A percentile compares a stretch with the other conserved stretches of the same genome.
phyloP scores from a whole-genome alignment of 2,329 filamentous ascomycete species.

The Lachnellula willkommii region DNA sequence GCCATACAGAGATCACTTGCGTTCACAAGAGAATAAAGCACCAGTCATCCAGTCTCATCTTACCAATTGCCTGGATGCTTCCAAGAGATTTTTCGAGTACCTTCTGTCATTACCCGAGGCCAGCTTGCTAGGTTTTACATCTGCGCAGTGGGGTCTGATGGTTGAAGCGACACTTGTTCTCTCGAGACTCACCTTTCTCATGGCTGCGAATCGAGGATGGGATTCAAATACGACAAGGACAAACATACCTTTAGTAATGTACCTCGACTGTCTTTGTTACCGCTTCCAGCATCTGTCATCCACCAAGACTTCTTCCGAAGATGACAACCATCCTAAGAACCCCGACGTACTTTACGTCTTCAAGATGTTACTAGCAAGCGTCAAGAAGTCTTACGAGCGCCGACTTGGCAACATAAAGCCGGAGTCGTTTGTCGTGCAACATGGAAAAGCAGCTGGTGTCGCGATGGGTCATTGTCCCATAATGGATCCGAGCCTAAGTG shows the following conservation, averaged over 20 bases:
- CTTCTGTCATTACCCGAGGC: slow-evolving; percentile 23
- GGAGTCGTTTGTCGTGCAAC: slow-evolving; percentile 10
- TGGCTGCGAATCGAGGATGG: slow-evolving; percentile 23
- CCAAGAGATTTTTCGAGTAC: slow-evolving; percentile 24
- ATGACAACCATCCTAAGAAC: slow-evolving; percentile 6
- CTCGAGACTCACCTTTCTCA: slow-evolving; percentile 25
- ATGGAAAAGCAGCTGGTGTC: slow-evolving; percentile 4
- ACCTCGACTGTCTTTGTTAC: slow-evolving; percentile 27
- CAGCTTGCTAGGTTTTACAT: slow-evolving; percentile 18
- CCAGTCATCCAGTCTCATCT: slow-evolving; percentile 13
- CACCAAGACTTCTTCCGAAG: neutral
- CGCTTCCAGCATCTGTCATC: slow-evolving; percentile 19
- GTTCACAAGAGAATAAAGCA: neutral
- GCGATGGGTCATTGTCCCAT: slow-evolving; percentile 23
- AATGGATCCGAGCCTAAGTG: slow-evolving; percentile 14
- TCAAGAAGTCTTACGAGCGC: slow-evolving; percentile 23
- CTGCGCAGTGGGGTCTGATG: slow-evolving; percentile 18
- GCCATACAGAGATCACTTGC: slow-evolving; percentile 16
- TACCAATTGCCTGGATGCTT: slow-evolving; percentile 15
- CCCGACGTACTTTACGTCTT: slow-evolving; percentile 23
- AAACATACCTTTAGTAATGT: slow-evolving; percentile 25
- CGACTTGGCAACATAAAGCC: slow-evolving; percentile 16
- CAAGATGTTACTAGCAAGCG: slow-evolving; percentile 21
- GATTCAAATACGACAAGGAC: slow-evolving; percentile 19
- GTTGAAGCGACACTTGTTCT: slow-evolving; percentile 21